These are phyloP conservation scores for Metarhizium guizhouense DNA, from an alignment of 2,329 filamentous ascomycete species.

Conservation along the genomic window DNA sequence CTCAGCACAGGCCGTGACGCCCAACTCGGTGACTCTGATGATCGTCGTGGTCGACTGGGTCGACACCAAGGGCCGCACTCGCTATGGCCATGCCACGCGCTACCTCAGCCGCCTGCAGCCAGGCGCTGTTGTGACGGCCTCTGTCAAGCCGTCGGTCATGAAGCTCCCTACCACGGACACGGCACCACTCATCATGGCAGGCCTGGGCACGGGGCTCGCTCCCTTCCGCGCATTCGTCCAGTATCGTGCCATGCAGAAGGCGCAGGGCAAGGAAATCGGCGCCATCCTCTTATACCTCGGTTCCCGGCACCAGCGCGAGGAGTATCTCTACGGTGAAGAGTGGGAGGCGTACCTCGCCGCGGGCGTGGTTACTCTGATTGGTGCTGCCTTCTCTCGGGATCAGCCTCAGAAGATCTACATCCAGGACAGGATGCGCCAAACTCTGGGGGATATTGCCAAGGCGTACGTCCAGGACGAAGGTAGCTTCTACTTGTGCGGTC, in stretches of 20 bases:
- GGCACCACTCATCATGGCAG: constrained; percentile 96
- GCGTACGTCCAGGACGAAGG: constrained; percentile 84
- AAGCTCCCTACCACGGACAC: constrained; percentile 85
- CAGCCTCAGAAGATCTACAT: constrained; percentile 99
- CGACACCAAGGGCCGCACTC: constrained; percentile 76
- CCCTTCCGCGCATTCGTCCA: constrained; percentile 99
- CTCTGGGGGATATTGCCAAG: constrained; percentile 69
- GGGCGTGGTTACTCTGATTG: constrained; percentile 88
- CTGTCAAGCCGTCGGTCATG: constrained; percentile 97
- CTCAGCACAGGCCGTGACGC: constrained; percentile 89
- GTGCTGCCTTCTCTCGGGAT: constrained; percentile 90
- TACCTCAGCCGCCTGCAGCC: constrained; percentile 72
- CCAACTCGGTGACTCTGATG: constrained; percentile 83
- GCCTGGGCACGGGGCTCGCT: constrained; percentile 92
- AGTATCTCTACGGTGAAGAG: constrained; percentile 97
- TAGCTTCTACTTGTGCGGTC: constrained; percentile 93
- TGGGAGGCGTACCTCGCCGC: constrained; percentile 98
- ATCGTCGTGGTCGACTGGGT: constrained; percentile 97
- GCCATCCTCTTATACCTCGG: constrained; percentile 93
- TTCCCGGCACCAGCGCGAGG: constrained; percentile 92
- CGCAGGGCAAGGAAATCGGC: constrained; percentile 92
- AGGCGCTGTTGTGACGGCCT: constrained; percentile 76
- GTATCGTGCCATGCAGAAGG: constrained; percentile 95
- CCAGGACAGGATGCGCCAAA: constrained; percentile 94
- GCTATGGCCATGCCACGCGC: constrained; percentile 86